Conservation (phyloP, 176 grass and related monocot genomes). For the Oryza meyeriana region DNA sequence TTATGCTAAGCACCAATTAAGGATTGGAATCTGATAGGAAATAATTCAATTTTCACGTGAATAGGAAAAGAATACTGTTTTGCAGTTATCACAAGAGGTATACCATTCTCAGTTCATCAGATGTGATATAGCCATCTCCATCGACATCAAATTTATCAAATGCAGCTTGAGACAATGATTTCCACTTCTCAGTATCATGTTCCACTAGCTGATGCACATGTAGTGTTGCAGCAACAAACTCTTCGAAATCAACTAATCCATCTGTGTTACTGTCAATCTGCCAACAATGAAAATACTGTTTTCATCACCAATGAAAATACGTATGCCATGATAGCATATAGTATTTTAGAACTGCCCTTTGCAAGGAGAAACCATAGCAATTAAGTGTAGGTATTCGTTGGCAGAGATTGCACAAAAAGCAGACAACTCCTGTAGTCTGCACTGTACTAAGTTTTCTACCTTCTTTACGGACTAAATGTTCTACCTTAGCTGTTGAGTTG, state of each 20-base stretch:
- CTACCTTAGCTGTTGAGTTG: neutral
- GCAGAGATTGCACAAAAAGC: neutral
- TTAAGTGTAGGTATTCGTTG: neutral
- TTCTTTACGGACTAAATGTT: neutral
- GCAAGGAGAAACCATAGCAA: neutral
- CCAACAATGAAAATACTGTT: neutral
- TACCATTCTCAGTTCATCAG: conserved; percentile 94
- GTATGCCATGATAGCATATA: neutral
- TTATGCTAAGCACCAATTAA: neutral
- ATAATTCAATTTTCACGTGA: neutral
- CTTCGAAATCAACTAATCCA: conserved; percentile 91
- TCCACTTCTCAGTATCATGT: conserved; percentile 85
- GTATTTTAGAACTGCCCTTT: neutral
- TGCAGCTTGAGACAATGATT: conserved; percentile 68
- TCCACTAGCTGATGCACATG: conserved; percentile 87
- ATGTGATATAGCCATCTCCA: conserved; percentile 87
- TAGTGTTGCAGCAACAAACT: conserved; percentile 92
- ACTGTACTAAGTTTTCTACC: neutral
- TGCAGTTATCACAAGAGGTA: neutral
- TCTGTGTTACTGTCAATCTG: conserved; percentile 97
- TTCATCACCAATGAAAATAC: conserved; percentile 4
- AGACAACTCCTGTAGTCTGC: neutral
- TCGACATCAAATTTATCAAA: conserved; percentile 94
- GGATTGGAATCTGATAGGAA: neutral
- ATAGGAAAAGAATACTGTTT: neutral